Percentiles rank a stretch among this genome's conserved stretches.
phyloP scores from a whole-genome alignment of 1,284 basidiomycete genomes.

The Xerocomus amazonicus region DNA sequence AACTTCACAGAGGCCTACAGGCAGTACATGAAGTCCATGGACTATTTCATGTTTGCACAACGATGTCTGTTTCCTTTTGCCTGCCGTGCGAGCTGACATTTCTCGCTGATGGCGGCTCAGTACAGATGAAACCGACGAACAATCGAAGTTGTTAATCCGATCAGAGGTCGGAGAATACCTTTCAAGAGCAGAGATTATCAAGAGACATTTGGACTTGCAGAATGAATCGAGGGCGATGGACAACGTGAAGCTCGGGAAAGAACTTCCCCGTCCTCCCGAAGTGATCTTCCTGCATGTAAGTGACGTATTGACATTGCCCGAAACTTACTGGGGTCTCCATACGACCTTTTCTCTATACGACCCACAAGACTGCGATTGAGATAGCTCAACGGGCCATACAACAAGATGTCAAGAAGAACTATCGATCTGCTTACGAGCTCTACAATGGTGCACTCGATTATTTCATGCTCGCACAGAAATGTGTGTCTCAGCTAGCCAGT shows the following conservation, averaged over 20 bases:
- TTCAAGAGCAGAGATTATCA: slow-evolving; percentile 87
- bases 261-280: slow-evolving; percentile 15
- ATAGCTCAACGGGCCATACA: slow-evolving; percentile 86
- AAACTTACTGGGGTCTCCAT: background rate
- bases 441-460: slow-evolving; percentile 95
- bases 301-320: background rate
- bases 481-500: slow-evolving; percentile 19
- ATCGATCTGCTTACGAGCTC: slow-evolving; percentile 87
- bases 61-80: slow-evolving; percentile 44
- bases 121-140: slow-evolving; percentile 32
- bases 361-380: slow-evolving; percentile 76
- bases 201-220: slow-evolving; percentile 59
- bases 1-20: slow-evolving; percentile 96
- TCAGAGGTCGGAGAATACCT: slow-evolving; percentile 92
- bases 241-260: slow-evolving; percentile 14
- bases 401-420: slow-evolving; percentile 89
- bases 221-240: background rate
- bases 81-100: slow-evolving; percentile 28
- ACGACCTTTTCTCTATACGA: background rate
- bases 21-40: slow-evolving; percentile 89
- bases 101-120: slow-evolving; percentile 4
- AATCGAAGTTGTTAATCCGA: slow-evolving; percentile 83
- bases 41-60: slow-evolving; percentile 91
- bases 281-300: slow-evolving; percentile 16
- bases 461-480: slow-evolving; percentile 82